Evolutionary conservation across 2,329 filamentous ascomycete genomes (phyloP), one percentile per base, ranked within the genome.

Genomic region (Neoarthrinium moseri): DNA sequence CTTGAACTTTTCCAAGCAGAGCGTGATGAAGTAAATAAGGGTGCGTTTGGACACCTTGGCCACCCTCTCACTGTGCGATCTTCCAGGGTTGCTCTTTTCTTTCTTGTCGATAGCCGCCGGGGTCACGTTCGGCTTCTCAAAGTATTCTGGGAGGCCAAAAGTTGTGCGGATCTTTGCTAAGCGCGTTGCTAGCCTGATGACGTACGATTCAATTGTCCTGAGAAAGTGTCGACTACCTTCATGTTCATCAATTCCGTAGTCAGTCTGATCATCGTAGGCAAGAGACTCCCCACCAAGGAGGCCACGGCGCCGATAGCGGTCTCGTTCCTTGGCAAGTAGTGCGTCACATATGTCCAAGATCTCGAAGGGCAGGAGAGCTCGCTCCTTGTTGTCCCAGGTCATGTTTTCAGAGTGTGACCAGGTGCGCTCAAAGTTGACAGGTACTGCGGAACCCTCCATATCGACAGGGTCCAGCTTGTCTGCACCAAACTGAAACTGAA

Each of bases 401-500:
- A 84, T 58, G 69, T 84, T 69, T 75, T 90, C 79, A 5, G 80
- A 74, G 61, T 97, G 92, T 15, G 83, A 90, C 75, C 90, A 97
- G 0, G 92, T 96, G 37, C 92, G 84, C 43, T 89, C 83, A 61
- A 97, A 96, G 60, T 96, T 81, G 41, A 99, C 94, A 4, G 94
- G 94, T 57, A 89, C 89, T 6, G 90, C 92, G 51, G 87, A 86
- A 34, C 91, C 94, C 66, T 99, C 94, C 92, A 99, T 99, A 62
- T 97, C 91, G 17, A 96, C 87, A 2, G 94, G 94, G 64, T 99
- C 94, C 24, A 99, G 75, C 52, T 92, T 91, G 61, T 99, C 94
- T 24, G 94, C 94, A 64, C 94, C 94, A 58, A 95, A 99, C 61
- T 96, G 91, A 70, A 99, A 97, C 63, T 99, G 94, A 2, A 99